Base-by-base conservation (phyloP, 768 basidiomycete genomes). In the Clavaria fumosa region DNA sequence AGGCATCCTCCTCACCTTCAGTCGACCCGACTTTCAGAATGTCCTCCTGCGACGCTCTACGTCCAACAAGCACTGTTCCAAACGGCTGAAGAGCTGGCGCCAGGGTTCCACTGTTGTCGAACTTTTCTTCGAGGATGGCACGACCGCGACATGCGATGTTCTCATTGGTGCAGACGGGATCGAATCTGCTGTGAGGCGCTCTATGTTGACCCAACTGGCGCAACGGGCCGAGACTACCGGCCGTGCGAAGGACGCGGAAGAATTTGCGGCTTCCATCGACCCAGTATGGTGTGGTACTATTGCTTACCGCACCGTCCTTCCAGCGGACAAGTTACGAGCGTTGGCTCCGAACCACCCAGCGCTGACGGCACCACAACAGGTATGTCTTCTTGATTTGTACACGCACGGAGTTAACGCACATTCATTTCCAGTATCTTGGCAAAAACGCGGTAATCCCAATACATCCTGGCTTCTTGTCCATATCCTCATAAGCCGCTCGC, bases 21-120 rank as follows among this genome's bases (percentile, higher is more conserved):
- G 79, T 52, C 71, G 80, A 11, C 64, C 76, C 17, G 75, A 79
- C 45, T 78, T 81, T 46, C 77, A 80, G 39, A 53, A 58, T 15
- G 66, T 64, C 2, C 61, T 83, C 38, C 60, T 82, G 6, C 52
- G 57, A 28, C 58, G 60, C 47, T 62, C 11, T 56, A 61, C 3
- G 69, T 63, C 47, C 60, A 9, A 55, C 34, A 60, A 66, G 4
- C 58, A 68, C 39, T 70, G 66, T 37, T 62, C 61, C 10, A 82
- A 77, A 51, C 74, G 72, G 11, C 62, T 82, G 17, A 59, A 61
- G 37, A 67, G 69, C 1, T 81, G 75, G 49, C 53, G 45, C 4
- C 72, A 75, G 43, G 56, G 53, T 21, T 49, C 48, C 27, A 51
- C 58, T 7, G n/a, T n/a, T n/a, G 62, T 76, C 44, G 60, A 53